Evolutionary conservation across 2,329 filamentous ascomycete species (phyloP).

Genomic region (Saccharata proteae): DNA sequence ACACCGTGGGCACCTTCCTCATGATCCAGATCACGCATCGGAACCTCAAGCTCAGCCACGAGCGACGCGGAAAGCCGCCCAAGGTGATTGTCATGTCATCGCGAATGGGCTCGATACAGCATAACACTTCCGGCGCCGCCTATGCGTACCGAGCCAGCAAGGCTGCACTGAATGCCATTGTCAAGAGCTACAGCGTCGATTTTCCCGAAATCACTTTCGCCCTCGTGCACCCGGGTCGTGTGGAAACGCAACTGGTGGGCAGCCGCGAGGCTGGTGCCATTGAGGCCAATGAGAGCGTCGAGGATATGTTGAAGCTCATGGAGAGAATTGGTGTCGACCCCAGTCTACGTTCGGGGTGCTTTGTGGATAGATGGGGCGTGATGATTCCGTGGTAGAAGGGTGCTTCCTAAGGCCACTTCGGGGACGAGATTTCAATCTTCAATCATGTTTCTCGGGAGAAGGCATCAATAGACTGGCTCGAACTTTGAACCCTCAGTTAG

Average conservation of each 20-base stretch:
- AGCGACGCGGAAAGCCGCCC: slow-evolving; percentile 4
- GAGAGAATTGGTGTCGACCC: slow-evolving; percentile 15
- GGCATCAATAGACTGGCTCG: no score
- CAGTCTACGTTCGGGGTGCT: slow-evolving; percentile 23
- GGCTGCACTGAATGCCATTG: slow-evolving; percentile 34
- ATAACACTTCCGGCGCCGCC: slow-evolving; percentile 28
- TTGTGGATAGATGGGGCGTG: slow-evolving; percentile 33
- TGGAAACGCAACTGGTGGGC: slow-evolving; percentile 32
- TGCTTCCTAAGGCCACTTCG: no score
- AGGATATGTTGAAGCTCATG: slow-evolving; percentile 26
- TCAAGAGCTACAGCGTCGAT: slow-evolving; percentile 32
- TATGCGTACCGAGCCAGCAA: slow-evolving; percentile 38
- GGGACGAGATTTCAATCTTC: no score
- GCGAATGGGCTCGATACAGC: slow-evolving; percentile 31
- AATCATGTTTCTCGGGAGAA: no score
- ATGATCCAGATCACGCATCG: slow-evolving; percentile 26
- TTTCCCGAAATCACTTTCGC: slow-evolving; percentile 30
- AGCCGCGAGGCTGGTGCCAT: slow-evolving; percentile 35
- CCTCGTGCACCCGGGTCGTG: slow-evolving; percentile 33
- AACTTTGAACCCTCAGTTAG: no score
- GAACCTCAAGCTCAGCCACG: slow-evolving; percentile 14
- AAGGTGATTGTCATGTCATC: slow-evolving; percentile 33
- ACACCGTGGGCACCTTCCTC: slow-evolving; percentile 31
- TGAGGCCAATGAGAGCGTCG: slow-evolving; percentile 28
- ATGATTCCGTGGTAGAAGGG: slow-evolving; percentile 27